Conservation (phyloP, 1,284 basidiomycete genomes). For the Sporisorium scitamineum region DNA sequence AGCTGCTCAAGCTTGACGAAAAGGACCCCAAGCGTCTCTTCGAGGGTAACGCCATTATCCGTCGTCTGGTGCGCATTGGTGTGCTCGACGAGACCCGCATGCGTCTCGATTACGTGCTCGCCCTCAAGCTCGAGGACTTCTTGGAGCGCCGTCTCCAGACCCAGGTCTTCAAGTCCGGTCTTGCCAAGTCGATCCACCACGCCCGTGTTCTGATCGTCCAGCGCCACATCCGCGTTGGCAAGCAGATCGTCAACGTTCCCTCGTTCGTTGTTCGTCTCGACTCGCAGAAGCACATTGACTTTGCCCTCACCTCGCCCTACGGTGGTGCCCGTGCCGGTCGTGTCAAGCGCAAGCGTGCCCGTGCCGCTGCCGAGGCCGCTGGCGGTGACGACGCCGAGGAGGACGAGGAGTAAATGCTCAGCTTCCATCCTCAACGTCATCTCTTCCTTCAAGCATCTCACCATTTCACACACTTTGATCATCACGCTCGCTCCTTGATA, state of each 20-base stretch:
- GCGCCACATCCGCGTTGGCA: conserved; percentile 97
- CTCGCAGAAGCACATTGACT: conserved; percentile 88
- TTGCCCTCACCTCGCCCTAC: conserved; percentile 95
- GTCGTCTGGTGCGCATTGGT: conserved; percentile 98
- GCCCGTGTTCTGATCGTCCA: conserved; percentile 98
- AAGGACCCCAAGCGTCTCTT: conserved; percentile 99
- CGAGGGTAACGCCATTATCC: conserved; percentile 98
- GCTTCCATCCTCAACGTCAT: neutral
- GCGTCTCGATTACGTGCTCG: conserved; percentile 91
- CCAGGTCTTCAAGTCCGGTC: conserved; percentile 98
- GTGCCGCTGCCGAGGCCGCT: conserved; percentile 90
- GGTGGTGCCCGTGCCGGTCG: conserved; percentile 96
- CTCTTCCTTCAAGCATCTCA: neutral
- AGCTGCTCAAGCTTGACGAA: conserved; percentile 99
- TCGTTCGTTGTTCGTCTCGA: conserved; percentile 90
- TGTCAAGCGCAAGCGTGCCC: conserved; percentile 98
- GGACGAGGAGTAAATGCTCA: conserved; percentile 59
- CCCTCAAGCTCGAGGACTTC: conserved; percentile 99
- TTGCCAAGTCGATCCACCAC: conserved; percentile 99
- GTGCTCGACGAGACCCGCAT: conserved; percentile 99
- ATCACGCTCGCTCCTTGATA: conserved; percentile 1
- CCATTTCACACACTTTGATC: conserved; percentile 3
- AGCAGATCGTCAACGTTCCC: conserved; percentile 99
- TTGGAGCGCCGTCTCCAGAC: conserved; percentile 99
- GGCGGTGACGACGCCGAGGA: conserved; percentile 88